Evolutionary conservation across 192 early-diverging fungal species (phyloP).

Genomic region (Mortierella hygrophila): DNA sequence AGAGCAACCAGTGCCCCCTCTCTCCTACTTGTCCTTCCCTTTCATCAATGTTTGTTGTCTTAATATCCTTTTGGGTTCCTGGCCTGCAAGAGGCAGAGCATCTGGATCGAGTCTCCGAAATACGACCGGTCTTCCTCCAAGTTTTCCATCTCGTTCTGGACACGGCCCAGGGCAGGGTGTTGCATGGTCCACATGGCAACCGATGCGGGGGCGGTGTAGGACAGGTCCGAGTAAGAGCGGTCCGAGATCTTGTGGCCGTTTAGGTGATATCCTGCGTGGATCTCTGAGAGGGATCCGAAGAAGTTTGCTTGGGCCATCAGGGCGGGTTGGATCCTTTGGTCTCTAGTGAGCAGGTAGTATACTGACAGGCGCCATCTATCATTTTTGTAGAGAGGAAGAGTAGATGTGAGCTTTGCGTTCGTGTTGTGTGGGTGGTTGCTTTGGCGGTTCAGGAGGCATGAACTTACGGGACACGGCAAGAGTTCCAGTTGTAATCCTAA

Average conservation of each 20-base stretch:
- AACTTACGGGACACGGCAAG: constrained; percentile 65
- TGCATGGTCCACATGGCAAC: constrained; percentile 65
- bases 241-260: constrained; percentile 59
- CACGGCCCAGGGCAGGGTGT: constrained; percentile 42
- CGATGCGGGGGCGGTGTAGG: constrained; percentile 65
- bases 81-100: constrained; percentile 64
- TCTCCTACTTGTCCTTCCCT: not conserved
- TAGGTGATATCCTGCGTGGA: constrained; percentile 63
- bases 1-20: not conserved
- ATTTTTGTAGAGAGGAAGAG: not conserved
- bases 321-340: constrained; percentile 56
- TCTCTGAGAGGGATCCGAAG: constrained; percentile 55
- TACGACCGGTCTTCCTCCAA: constrained; percentile 61
- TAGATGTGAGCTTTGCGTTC: not conserved
- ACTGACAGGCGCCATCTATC: constrained; percentile 62
- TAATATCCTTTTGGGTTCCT: constrained; percentile 46
- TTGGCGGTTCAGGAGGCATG: too few relatives aligned
- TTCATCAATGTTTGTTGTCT: not conserved
- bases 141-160: constrained; percentile 59
- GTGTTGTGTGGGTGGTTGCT: not conserved
- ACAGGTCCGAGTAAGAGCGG: constrained; percentile 60
- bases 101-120: constrained; percentile 68
- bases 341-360: constrained; percentile 62
- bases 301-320: constrained; percentile 60
- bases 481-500: constrained; percentile 68